Evolutionary conservation across 2,329 filamentous ascomycete genomes (phyloP).

Genomic region (Magnaporthiopsis poae): DNA sequence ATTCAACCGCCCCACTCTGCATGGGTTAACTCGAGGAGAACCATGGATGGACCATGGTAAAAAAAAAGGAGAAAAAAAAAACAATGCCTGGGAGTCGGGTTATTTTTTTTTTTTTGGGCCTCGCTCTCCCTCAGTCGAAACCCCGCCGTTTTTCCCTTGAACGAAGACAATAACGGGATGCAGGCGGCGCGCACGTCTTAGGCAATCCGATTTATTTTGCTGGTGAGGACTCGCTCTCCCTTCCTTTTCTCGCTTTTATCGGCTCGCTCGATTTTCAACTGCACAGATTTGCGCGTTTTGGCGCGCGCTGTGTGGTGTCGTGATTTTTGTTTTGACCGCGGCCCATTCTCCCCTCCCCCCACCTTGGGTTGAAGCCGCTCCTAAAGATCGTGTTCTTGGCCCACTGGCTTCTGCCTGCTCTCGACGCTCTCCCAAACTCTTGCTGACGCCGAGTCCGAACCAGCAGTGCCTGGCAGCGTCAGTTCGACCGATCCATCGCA

Average conservation of each 20-base stretch:
- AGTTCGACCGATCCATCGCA: neutral
- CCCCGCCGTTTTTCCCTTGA: neutral
- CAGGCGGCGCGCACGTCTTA: neutral
- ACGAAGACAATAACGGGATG: neutral
- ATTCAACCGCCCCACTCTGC: neutral
- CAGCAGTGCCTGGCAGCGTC: neutral
- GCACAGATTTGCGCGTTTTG: neutral
- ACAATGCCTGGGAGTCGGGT: neutral
- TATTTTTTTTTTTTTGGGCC: neutral
- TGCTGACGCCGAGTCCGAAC: neutral
- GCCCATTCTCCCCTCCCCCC: neutral
- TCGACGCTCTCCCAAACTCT: neutral
- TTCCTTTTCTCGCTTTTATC: neutral
- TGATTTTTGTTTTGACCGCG: neutral
- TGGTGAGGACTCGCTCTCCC: neutral
- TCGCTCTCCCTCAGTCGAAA: neutral
- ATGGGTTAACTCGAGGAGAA: neutral
- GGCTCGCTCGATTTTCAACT: neutral
- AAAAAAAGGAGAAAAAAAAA: neutral
- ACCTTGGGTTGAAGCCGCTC: neutral
- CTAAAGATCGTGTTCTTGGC: neutral
- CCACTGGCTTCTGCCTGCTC: neutral
- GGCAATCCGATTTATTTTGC: neutral
- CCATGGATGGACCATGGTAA: neutral
- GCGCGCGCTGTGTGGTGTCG: neutral